Evolutionary conservation across 2,329 filamentous ascomycete species (phyloP).

Genomic region (Cyphellophora europaea): DNA sequence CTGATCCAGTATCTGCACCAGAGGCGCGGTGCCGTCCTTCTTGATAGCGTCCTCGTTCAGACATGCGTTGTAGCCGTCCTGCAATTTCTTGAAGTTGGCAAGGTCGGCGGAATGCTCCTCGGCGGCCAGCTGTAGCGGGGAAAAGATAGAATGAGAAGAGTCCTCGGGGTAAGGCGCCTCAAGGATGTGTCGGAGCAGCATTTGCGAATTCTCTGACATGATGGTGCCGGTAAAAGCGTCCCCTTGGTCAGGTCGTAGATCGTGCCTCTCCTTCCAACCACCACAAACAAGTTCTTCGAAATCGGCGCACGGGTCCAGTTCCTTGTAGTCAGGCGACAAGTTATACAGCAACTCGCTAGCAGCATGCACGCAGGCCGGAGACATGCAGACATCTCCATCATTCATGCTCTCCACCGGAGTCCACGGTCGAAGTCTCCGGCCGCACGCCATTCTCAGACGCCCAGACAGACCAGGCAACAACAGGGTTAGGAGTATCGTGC

Average conservation of each 20-base stretch:
- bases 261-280: conserved; percentile 55
- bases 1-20: conserved; percentile 47
- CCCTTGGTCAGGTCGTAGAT: conserved; percentile 55
- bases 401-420: background rate
- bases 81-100: conserved; percentile 58
- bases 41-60: conserved; percentile 52
- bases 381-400: conserved; percentile 36
- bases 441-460: conserved; percentile 6
- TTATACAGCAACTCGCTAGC: conserved; percentile 54
- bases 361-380: conserved; percentile 54
- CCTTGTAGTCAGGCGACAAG: conserved; percentile 50
- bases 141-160: conserved; percentile 12
- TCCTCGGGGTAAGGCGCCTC: conserved; percentile 43
- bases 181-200: conserved; percentile 52
- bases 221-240: conserved; percentile 51
- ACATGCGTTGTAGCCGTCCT: conserved; percentile 56
- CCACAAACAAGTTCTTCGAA: conserved; percentile 61
- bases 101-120: conserved; percentile 22
- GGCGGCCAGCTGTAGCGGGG: conserved; percentile 6
- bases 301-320: conserved; percentile 58
- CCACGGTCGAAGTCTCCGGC: background rate
- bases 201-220: conserved; percentile 52
- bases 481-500: background rate
- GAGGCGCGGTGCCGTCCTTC: conserved; percentile 44
- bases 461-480: conserved; percentile 4